A percentile compares a stretch with the other conserved stretches of the same genome.
These are phyloP conservation scores for Pluteus cervinus DNA, from an alignment of 768 basidiomycete genomes.

Conservation along the genomic window DNA sequence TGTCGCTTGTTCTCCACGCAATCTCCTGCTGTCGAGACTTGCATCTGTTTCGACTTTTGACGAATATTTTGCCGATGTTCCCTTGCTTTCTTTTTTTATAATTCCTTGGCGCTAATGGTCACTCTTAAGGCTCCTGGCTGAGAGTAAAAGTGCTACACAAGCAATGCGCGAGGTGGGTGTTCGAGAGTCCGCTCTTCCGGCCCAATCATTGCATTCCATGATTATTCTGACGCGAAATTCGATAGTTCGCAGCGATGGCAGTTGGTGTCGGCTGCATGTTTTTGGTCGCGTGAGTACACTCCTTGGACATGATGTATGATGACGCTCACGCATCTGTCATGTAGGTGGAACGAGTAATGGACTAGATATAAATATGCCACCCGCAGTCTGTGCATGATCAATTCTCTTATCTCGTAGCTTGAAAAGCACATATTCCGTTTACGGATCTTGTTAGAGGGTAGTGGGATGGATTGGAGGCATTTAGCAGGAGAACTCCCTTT, in stretches of 20 bases:
- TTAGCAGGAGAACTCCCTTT: no score
- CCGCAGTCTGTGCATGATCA: no score
- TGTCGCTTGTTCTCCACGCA: conserved; percentile 5
- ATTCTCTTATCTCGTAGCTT: no score
- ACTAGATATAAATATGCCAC: no score
- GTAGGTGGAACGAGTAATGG: conserved; percentile 83
- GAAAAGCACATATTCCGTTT: no score
- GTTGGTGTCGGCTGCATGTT: conserved; percentile 92
- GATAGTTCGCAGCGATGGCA: conserved; percentile 85
- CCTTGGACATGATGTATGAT: conserved; percentile 6
- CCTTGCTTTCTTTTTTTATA: neutral
- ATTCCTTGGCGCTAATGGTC: conserved; percentile 6
- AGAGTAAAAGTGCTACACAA: conserved; percentile 83
- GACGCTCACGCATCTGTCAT: conserved; percentile 8
- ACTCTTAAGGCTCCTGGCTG: conserved; percentile 61
- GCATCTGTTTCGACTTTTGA: conserved; percentile 1
- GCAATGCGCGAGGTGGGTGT: conserved; percentile 85
- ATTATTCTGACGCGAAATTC: conserved; percentile 6
- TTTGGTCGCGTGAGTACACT: conserved; percentile 72
- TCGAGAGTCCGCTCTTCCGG: neutral
- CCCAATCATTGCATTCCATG: no score
- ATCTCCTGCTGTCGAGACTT: conserved; percentile 1
- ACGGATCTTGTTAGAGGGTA: no score
- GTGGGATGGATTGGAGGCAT: no score
- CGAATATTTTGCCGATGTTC: no score